Base-by-base conservation (phyloP, 2,329 filamentous ascomycete species). In the Colletotrichum simmondsii region DNA sequence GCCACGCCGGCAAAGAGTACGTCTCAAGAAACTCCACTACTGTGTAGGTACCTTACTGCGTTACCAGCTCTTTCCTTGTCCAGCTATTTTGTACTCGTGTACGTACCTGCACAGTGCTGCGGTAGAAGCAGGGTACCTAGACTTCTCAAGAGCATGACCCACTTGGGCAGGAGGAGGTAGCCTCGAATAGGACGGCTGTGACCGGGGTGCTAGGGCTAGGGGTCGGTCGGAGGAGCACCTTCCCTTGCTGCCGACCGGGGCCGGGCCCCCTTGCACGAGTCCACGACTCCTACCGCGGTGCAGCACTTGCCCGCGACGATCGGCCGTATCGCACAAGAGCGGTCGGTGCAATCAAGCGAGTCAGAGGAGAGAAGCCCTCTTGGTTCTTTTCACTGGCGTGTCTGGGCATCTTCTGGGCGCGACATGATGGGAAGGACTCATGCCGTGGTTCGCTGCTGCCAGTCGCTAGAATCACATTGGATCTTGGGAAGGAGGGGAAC, bases 111-210 rank as follows among this genome's bases (percentile, higher is more conserved):
- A 42, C 37, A 42, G 37, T 42, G 37, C 16, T 19, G 16, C 14
- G 5, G 37, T 3, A 2, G 16, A 42, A 42, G 37, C 16, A 42
- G 37, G 37, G 37, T 19, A 22, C 42, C 42, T n/a, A 19, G 2
- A 6, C 6, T 42, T 42, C 5, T 7, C 12, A 22, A 11, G 42
- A 7, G 11, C 7, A 10, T 4, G 4, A 19, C 24, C 70, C 70
- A 72, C 66, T 65, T 52, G 28, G 66, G 35, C 66, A 65, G 66
- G 66, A 70, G 70, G 26, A 65, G 35, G 59, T 70, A 26, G 28
- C 54, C 69, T 65, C 30, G 10, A 65, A 61, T 57, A 59, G 69
- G 70, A 72, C 42, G 66, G 24, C 35, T 30, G 32, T 6, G 53
- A 2, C 46, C 14, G 35, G 70, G 70, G n/a, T n/a, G 4, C 16